phyloP scores from a whole-genome alignment of 176 grass and related monocot genomes.

The Paspalum notatum region DNA sequence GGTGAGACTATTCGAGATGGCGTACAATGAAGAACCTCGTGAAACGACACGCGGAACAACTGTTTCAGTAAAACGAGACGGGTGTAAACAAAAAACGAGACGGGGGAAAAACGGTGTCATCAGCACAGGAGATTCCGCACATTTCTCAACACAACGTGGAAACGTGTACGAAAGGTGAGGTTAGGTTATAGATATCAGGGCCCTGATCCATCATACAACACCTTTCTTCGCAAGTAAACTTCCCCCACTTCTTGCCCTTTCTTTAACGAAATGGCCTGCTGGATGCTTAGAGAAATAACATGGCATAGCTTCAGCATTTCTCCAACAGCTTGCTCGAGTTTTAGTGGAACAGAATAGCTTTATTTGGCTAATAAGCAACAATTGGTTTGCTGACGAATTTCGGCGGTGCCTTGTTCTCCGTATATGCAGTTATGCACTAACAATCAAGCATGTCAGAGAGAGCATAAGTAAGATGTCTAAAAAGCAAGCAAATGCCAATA shows the following conservation, averaged over 20 bases:
- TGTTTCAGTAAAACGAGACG: background rate
- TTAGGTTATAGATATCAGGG: slow-evolving; percentile 2
- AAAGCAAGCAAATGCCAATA: slow-evolving; percentile 23
- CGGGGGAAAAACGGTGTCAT: background rate
- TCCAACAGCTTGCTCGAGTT: slow-evolving; percentile 9
- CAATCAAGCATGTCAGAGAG: slow-evolving; percentile 7
- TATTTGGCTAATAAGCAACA: slow-evolving; percentile 21
- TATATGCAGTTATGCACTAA: slow-evolving; percentile 19
- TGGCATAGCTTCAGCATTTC: slow-evolving; percentile 3
- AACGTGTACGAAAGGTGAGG: slow-evolving; percentile 23
- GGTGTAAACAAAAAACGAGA: too few relatives aligned
- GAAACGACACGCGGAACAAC: background rate
- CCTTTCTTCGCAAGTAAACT: slow-evolving; percentile 31
- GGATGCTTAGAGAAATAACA: slow-evolving; percentile 7
- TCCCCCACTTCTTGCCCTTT: background rate
- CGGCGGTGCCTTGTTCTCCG: background rate
- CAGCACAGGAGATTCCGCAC: background rate
- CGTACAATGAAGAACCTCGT: background rate
- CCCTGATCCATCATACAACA: slow-evolving; percentile 22
- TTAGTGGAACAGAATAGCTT: slow-evolving; percentile 21
- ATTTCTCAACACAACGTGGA: slow-evolving; percentile 23
- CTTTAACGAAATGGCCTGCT: background rate
- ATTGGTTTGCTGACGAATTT: slow-evolving; percentile 7
- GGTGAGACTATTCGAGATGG: too few relatives aligned
- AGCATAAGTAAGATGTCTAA: slow-evolving; percentile 20